Percentiles rank a stretch among this genome's conserved stretches.
Evolutionary conservation across 345 rosid genomes (phyloP).

Genomic region (Sisymbrium altissimum): DNA sequence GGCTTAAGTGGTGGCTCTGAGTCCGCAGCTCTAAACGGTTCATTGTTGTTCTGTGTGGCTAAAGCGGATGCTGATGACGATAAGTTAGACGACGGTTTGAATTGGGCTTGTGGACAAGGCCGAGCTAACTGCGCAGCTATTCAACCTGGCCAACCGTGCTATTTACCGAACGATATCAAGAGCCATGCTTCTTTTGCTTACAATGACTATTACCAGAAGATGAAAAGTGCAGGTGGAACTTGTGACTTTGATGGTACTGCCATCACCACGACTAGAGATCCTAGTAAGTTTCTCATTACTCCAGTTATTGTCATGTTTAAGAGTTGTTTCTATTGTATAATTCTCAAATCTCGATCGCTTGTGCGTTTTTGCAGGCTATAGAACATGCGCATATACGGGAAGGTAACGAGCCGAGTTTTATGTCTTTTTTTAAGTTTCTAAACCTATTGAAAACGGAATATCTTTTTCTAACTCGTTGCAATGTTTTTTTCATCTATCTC

Average conservation of each 20-base stretch:
- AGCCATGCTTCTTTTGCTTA: constrained; percentile 92
- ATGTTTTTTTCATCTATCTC: constrained; percentile 3
- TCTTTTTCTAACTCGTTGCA: background rate
- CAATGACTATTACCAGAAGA: constrained; percentile 85
- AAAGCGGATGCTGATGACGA: constrained; percentile 59
- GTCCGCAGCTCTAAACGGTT: constrained; percentile 44
- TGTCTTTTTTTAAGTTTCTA: background rate
- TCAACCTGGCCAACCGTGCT: constrained; percentile 72
- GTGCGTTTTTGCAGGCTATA: constrained; percentile 58
- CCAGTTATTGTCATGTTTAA: background rate
- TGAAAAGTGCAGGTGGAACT: constrained; percentile 72
- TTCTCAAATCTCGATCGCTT: background rate
- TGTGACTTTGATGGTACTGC: constrained; percentile 90
- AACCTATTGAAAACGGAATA: background rate
- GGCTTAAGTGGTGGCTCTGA: constrained; percentile 38
- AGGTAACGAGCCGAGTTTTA: constrained; percentile 47
- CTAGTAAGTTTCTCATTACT: constrained; percentile 52
- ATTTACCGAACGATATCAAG: constrained; percentile 48
- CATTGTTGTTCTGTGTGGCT: constrained; percentile 69
- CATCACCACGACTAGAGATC: constrained; percentile 52
- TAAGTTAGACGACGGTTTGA: constrained; percentile 68
- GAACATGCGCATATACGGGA: constrained; percentile 67
- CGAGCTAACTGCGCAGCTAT: constrained; percentile 71
- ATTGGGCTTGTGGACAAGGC: constrained; percentile 98
- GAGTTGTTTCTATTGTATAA: background rate